phyloP scores from a whole-genome alignment of 2,329 filamentous ascomycete genomes.

The Aspergillus vadensis region DNA sequence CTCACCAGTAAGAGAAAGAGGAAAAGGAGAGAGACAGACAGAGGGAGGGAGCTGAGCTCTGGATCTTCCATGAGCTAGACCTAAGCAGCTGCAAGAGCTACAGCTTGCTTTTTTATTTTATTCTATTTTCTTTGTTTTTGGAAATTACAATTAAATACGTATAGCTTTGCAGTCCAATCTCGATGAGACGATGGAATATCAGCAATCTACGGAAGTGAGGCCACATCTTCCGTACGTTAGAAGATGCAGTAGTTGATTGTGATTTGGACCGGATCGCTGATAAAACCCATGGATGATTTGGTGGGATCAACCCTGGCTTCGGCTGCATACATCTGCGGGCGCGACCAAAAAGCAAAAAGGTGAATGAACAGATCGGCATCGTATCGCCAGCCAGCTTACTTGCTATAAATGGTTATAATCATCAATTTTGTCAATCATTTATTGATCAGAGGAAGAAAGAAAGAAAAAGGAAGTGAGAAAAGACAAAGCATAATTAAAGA shows the following conservation, averaged over 20 bases:
- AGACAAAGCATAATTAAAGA: too few species aligned
- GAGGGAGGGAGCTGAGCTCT: not conserved
- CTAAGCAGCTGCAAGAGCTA: not conserved
- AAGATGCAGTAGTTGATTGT: not conserved
- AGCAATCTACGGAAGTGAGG: not conserved
- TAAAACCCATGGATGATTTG: not conserved
- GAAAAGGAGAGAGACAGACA: not conserved
- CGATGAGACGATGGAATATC: not conserved
- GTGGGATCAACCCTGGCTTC: not conserved
- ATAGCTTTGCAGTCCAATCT: not conserved
- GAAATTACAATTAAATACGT: too few species aligned
- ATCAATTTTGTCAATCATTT: not conserved
- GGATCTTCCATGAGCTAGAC: not conserved
- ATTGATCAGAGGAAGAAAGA: not conserved
- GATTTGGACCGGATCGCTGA: slow-evolving; percentile 1
- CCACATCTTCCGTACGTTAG: not conserved
- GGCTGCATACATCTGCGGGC: slow-evolving; percentile 3
- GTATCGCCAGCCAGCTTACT: not conserved
- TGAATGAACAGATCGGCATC: not conserved
- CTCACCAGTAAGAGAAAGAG: not conserved
- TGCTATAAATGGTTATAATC: not conserved
- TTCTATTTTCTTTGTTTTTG: too few species aligned
- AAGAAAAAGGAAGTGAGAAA: not conserved
- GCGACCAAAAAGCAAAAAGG: not conserved
- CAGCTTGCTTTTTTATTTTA: not conserved